phyloP scores from a whole-genome alignment of 108 stramenopile genomes.

The Nannochloropsis gaditana region DNA sequence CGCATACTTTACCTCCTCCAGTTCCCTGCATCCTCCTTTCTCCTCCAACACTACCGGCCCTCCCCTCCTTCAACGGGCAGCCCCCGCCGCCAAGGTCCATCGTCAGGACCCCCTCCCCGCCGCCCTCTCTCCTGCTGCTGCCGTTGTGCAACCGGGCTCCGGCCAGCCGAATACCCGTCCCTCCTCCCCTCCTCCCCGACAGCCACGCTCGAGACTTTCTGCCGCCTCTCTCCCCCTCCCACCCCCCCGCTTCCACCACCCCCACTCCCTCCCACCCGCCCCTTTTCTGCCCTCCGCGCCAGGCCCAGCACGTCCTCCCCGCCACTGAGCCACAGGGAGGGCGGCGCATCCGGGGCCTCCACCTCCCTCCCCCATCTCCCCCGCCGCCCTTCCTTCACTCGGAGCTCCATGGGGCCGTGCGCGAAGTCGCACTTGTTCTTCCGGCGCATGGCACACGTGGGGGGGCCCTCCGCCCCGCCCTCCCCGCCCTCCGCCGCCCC shows the following conservation, averaged over 20 bases:
- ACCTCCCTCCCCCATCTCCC: conserved; percentile 83
- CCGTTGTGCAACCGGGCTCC: background rate
- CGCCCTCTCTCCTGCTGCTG: background rate
- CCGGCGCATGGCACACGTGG: conserved; percentile 75
- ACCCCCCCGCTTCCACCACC: background rate
- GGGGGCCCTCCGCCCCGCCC: conserved; percentile 34
- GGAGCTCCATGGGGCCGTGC: conserved; percentile 82
- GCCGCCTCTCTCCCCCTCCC: conserved; percentile 24
- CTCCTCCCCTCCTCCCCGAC: conserved; percentile 23
- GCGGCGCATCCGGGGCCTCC: conserved; percentile 62
- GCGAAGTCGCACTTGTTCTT: conserved; percentile 83
- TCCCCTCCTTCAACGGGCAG: background rate
- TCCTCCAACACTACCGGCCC: background rate
- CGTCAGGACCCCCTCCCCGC: background rate
- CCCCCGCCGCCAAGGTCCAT: background rate
- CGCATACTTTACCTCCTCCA: too few species aligned
- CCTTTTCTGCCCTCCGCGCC: conserved; percentile 26
- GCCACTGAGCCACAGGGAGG: conserved; percentile 59
- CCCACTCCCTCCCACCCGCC: conserved; percentile 27
- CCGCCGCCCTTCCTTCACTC: conserved; percentile 80
- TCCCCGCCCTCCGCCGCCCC: background rate
- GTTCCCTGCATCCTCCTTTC: too few species aligned
- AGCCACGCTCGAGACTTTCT: background rate
- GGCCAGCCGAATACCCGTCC: background rate
- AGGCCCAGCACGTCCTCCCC: conserved; percentile 66